Evolutionary conservation across 2,329 filamentous ascomycete species (phyloP), one percentile per base, ranked within the genome.

Genomic region (Fusarium devonianum): DNA sequence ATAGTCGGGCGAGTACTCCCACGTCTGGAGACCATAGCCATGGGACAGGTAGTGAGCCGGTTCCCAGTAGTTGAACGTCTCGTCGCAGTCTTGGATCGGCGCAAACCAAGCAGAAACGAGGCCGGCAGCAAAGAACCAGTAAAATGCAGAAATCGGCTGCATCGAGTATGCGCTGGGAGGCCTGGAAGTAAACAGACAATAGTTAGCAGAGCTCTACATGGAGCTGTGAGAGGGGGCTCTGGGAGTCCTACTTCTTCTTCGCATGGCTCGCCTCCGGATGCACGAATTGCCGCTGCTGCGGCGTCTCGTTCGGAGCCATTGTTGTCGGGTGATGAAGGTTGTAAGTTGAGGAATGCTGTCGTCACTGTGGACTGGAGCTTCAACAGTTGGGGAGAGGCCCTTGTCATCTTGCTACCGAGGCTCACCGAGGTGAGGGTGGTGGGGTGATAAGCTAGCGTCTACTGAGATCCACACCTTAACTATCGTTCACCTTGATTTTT

Each of bases 21-120:
- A 99, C 1, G 94, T 99, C 75, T 99, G 92, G 39, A 97, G 79
- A 28, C 93, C 94, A 67, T 96, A 93, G 64, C 90, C 90, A 76
- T 97, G 92, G 50, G 86, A 88, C 19, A 99, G 82, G 72, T 97
- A 99, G 73, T 99, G 94, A 0, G 92, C 86, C 0, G 94, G 93
- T 67, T 99, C 94, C 92, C 93, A 99, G 78, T 96, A 99, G 71
- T 99, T 99, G 81, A 96, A 99, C 9, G 93, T 93, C 76, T 99
- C 94, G 66, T 99, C 94, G 70, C 94, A 99, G 73, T 99, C 94
- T 71, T 97, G 92, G 59, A 99, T 96, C 0, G 94, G 94, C 2
- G 92, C 87, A 69, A 87, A 93, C 22, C 88, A 67, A 9, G 93
- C 94, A 6, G 93, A 89, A 16, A 93, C 65, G 13, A 88, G 60